Evolutionary conservation across 805 yeast species (phyloP).

Genomic region (Candida fluviatilis): DNA sequence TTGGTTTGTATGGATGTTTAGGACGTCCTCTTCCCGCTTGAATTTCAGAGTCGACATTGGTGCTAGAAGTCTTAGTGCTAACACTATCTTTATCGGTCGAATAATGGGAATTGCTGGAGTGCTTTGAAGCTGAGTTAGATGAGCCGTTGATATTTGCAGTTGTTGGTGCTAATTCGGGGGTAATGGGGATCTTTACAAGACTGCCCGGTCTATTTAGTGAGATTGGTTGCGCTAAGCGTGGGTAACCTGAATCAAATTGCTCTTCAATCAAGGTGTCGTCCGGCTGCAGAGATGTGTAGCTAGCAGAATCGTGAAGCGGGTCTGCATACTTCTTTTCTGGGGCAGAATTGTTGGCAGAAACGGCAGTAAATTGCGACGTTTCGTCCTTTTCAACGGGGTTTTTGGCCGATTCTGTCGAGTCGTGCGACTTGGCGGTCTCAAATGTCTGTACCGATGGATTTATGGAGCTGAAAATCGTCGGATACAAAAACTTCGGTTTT

Average conservation of each 20-base stretch:
- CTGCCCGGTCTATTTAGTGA: background rate
- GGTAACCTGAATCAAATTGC: background rate
- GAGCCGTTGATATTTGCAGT: background rate
- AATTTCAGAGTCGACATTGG: too few relatives aligned
- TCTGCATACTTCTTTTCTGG: too few relatives aligned
- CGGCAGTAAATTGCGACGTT: too few relatives aligned
- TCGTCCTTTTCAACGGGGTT: background rate
- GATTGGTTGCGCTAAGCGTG: background rate
- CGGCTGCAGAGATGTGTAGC: background rate
- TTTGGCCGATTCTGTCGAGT: slow-evolving; percentile 12
- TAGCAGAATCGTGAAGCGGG: too few relatives aligned
- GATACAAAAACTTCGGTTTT: background rate
- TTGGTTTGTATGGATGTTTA: too few relatives aligned
- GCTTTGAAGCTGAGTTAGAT: background rate
- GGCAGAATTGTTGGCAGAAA: too few relatives aligned
- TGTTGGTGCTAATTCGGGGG: background rate
- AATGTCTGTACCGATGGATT: slow-evolving; percentile 21
- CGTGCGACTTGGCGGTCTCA: slow-evolving; percentile 22
- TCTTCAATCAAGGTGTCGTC: background rate
- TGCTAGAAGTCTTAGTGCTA: too few relatives aligned
- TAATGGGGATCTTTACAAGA: background rate
- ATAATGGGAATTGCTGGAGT: background rate
- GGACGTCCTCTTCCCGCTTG: too few relatives aligned
- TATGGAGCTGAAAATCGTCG: background rate
- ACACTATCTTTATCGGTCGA: too few relatives aligned